phyloP scores from a whole-genome alignment of 1,139 yeast genomes.

The Hyphopichia khmerensis region DNA sequence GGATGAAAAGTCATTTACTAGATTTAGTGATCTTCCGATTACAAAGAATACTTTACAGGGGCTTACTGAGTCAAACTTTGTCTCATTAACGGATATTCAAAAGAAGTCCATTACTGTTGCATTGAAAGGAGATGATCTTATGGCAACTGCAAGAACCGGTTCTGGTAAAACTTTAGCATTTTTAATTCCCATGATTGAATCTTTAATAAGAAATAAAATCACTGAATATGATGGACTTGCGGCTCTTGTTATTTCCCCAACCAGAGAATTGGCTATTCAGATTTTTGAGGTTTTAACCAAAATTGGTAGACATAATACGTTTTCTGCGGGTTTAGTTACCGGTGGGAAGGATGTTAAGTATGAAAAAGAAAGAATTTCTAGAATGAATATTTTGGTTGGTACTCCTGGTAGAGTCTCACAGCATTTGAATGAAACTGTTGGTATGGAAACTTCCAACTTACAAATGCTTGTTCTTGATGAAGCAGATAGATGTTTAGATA shows the following conservation, averaged over 20 bases:
- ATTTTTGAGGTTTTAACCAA: constrained; percentile 85
- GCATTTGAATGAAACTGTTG: constrained; percentile 92
- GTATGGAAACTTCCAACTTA: constrained; percentile 74
- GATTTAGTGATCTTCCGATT: constrained; percentile 73
- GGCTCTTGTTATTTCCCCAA: constrained; percentile 88
- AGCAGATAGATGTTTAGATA: constrained; percentile 93
- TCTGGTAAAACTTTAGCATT: constrained; percentile 95
- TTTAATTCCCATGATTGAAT: constrained; percentile 77
- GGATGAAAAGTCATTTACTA: constrained; percentile 28
- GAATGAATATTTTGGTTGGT: constrained; percentile 85
- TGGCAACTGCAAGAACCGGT: constrained; percentile 96
- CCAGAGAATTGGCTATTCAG: constrained; percentile 84
- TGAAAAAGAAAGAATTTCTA: constrained; percentile 82
- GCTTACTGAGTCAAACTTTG: constrained; percentile 66
- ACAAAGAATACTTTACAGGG: constrained; percentile 69
- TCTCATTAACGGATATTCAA: constrained; percentile 84
- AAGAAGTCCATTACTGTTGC: constrained; percentile 74
- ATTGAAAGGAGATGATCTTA: constrained; percentile 75
- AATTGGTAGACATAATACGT: constrained; percentile 75
- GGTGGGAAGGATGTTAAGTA: constrained; percentile 94
- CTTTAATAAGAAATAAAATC: constrained; percentile 70
- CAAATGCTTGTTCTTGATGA: constrained; percentile 89
- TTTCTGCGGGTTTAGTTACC: constrained; percentile 92
- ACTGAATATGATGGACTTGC: constrained; percentile 91
- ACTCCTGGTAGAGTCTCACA: constrained; percentile 96